Conservation (phyloP, 768 basidiomycete genomes). For the Strobilomyces echinocephalus region DNA sequence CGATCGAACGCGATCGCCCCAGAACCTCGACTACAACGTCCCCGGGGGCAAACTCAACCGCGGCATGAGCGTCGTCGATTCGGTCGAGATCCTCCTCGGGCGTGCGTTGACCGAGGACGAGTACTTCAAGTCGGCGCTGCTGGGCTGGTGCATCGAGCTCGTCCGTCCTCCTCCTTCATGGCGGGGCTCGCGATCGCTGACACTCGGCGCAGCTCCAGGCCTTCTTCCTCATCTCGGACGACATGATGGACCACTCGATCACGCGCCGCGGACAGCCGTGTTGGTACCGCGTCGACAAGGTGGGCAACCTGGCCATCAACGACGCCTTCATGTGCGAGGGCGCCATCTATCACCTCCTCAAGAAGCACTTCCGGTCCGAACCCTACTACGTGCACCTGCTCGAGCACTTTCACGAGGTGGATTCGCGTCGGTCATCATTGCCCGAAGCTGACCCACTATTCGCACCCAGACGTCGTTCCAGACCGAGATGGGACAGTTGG, state of each 20-base stretch:
- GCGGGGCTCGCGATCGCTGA: too few species aligned
- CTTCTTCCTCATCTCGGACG: constrained; percentile 88
- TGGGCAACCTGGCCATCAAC: constrained; percentile 85
- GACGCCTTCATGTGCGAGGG: constrained; percentile 95
- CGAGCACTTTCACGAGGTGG: constrained; percentile 85
- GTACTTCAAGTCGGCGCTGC: constrained; percentile 80
- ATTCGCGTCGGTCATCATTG: constrained; percentile 10
- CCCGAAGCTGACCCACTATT: neutral
- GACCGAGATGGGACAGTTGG: constrained; percentile 94
- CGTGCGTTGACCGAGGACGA: constrained; percentile 69
- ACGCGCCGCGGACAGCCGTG: constrained; percentile 94
- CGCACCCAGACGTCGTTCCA: constrained; percentile 58
- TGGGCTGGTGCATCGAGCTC: constrained; percentile 95
- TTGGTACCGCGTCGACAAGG: constrained; percentile 70
- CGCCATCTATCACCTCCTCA: constrained; percentile 88
- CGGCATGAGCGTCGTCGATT: constrained; percentile 93
- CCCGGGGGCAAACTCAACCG: constrained; percentile 93
- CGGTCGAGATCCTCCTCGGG: constrained; percentile 82
- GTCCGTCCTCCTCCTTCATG: constrained; percentile 41
- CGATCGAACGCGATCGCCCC: too few species aligned
- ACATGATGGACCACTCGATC: constrained; percentile 95
- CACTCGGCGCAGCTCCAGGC: constrained; percentile 77
- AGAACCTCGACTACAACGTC: too few species aligned
- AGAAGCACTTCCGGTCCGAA: constrained; percentile 76
- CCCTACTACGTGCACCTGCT: constrained; percentile 84